A percentile compares a stretch with the other conserved stretches of the same genome.
Evolutionary conservation across 2,329 filamentous ascomycete genomes (phyloP).

Genomic region (Zarea fungicola): DNA sequence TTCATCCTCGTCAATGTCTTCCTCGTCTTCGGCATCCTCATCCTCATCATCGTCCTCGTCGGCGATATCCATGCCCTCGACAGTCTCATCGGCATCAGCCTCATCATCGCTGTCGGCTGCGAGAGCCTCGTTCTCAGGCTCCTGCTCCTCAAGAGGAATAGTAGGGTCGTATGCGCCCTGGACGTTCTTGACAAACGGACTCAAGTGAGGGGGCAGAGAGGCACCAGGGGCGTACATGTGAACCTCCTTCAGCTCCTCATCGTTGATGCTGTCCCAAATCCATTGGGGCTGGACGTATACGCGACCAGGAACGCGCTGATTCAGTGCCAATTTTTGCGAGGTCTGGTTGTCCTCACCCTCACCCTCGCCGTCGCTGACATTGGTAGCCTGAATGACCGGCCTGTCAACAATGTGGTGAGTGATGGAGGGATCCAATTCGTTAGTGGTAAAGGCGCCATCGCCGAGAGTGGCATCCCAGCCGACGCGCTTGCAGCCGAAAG

Average conservation of each 20-base stretch:
- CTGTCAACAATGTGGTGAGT: slow-evolving; percentile 96
- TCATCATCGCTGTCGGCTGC: slow-evolving; percentile 54
- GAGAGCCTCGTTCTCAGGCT: slow-evolving; percentile 79
- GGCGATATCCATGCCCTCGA: slow-evolving; percentile 45
- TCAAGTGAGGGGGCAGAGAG: slow-evolving; percentile 86
- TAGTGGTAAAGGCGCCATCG: slow-evolving; percentile 84
- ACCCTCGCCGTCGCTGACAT: slow-evolving; percentile 44
- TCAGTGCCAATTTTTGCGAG: slow-evolving; percentile 50
- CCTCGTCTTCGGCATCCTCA: slow-evolving; percentile 31
- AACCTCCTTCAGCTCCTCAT: slow-evolving; percentile 78
- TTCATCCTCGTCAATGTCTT: slow-evolving; percentile 40
- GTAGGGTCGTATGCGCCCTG: slow-evolving; percentile 91
- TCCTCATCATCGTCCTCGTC: slow-evolving; percentile 29
- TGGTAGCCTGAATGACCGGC: slow-evolving; percentile 62
- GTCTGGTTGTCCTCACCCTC: slow-evolving; percentile 57
- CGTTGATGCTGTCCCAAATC: slow-evolving; percentile 97
- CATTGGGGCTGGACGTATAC: slow-evolving; percentile 96
- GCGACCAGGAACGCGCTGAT: slow-evolving; percentile 80
- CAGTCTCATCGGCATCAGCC: slow-evolving; percentile 41
- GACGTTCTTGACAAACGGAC: slow-evolving; percentile 86
- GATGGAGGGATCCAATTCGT: slow-evolving; percentile 82
- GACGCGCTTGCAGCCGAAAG: slow-evolving; percentile 93
- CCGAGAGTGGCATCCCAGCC: slow-evolving; percentile 91
- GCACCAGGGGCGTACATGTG: slow-evolving; percentile 88
- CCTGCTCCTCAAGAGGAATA: slow-evolving; percentile 76